Conservation (phyloP, 2,329 filamentous ascomycete species). For the Epichloe brachyelytri region DNA sequence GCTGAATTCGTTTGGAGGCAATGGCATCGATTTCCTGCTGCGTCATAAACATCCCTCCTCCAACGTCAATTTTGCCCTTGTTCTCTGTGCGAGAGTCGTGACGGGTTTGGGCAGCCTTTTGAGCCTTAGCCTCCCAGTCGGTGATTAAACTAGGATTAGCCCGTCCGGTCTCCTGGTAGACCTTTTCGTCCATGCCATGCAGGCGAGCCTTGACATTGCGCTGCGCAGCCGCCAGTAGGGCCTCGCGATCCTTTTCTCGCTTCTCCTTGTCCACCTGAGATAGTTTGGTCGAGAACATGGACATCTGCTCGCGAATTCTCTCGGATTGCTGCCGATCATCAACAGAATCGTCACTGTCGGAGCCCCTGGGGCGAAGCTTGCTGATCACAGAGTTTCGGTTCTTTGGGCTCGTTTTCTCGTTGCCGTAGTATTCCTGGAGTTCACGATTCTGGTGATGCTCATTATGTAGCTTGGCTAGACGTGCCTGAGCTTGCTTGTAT, state of each 20-base stretch:
- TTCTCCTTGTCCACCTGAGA: conserved; percentile 61
- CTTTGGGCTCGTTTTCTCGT: conserved; percentile 19
- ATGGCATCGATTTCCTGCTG: conserved; percentile 68
- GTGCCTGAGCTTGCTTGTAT: conserved; percentile 72
- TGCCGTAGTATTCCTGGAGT: conserved; percentile 68
- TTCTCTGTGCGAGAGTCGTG: conserved; percentile 46
- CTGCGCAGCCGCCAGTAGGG: conserved; percentile 65
- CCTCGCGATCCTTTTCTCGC: conserved; percentile 59
- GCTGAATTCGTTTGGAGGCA: conserved; percentile 64
- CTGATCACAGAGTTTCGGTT: conserved; percentile 38
- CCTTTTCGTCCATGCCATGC: conserved; percentile 67
- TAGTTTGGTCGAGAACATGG: conserved; percentile 55
- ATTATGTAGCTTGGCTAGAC: conserved; percentile 66
- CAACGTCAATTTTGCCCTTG: conserved; percentile 51
- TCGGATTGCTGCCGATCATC: conserved; percentile 57
- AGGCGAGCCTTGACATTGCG: conserved; percentile 73
- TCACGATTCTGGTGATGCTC: conserved; percentile 50
- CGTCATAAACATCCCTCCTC: conserved; percentile 69
- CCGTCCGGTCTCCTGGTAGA: conserved; percentile 65
- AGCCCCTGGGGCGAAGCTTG: conserved; percentile 49
- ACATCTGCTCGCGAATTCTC: conserved; percentile 68
- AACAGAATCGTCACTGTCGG: conserved; percentile 48
- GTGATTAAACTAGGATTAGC: conserved; percentile 54
- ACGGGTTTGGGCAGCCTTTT: conserved; percentile 53
- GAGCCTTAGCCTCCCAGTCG: conserved; percentile 70